Evolutionary conservation across 306 rosid species (phyloP).

Genomic region (Cucurbita ficifolia): DNA sequence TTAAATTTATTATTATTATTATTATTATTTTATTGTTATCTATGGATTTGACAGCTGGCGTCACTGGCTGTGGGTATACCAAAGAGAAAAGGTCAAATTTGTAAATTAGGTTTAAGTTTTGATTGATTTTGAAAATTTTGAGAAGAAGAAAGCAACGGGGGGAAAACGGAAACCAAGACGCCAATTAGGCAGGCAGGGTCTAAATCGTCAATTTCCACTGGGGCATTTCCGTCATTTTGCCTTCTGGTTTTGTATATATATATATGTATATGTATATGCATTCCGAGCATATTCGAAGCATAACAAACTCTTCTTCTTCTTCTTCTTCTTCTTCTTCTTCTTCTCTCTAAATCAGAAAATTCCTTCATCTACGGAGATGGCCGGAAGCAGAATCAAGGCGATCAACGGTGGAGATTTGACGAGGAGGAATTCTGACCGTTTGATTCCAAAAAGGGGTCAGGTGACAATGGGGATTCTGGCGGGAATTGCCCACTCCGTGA

Average conservation of each 20-base stretch:
- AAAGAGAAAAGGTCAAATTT: neutral
- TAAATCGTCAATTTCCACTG: neutral
- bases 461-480: constrained; percentile 45
- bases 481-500: constrained; percentile 49
- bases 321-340: neutral
- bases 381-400: neutral
- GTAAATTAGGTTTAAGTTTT: neutral
- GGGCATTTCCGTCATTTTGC: neutral
- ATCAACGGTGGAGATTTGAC: constrained; percentile 20
- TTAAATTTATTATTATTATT: neutral
- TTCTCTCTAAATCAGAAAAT: neutral
- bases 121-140: neutral
- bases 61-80: neutral
- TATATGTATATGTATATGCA: too few species aligned
- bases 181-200: constrained; percentile 7
- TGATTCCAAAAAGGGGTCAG: constrained; percentile 59
- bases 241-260: neutral
- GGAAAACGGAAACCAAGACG: neutral
- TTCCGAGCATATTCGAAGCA: neutral
- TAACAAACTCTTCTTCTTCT: neutral
- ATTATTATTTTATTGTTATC: neutral
- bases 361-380: neutral
- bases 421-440: constrained; percentile 22
- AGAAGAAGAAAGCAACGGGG: neutral
- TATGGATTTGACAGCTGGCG: neutral